Evolutionary conservation across 2,329 filamentous ascomycete species (phyloP).

Genomic region (Diaporthe sp.): DNA sequence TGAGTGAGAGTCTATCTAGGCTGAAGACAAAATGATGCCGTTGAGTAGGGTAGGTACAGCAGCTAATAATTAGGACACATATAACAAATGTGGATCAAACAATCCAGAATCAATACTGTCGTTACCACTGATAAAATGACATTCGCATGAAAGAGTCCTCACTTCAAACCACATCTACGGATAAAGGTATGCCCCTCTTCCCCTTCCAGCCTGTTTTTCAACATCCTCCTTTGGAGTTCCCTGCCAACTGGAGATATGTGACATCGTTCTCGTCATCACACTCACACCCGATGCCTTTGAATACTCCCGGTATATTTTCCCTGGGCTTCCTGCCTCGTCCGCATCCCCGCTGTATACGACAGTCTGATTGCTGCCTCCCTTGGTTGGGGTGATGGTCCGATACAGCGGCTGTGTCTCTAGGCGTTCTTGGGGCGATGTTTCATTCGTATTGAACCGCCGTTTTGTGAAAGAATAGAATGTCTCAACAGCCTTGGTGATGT

Average conservation of each 20-base stretch:
- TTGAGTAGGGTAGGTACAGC: too few species aligned
- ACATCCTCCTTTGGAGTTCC: conserved; percentile 25
- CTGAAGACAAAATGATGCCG: too few species aligned
- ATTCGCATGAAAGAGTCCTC: not conserved
- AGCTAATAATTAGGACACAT: too few species aligned
- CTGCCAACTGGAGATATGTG: conserved; percentile 26
- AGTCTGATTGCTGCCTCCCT: conserved; percentile 26
- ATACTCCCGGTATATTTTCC: conserved; percentile 30
- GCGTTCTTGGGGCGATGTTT: not conserved
- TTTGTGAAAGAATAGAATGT: conserved; percentile 32
- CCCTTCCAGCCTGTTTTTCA: conserved; percentile 20
- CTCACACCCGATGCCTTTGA: conserved; percentile 33
- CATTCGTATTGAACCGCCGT: not conserved
- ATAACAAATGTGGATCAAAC: too few species aligned
- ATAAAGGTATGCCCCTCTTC: not conserved
- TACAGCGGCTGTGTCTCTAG: conserved; percentile 7
- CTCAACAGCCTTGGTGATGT: conserved; percentile 42
- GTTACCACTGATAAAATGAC: too few species aligned
- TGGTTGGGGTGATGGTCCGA: not conserved
- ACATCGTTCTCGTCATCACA: conserved; percentile 32
- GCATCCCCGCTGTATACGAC: conserved; percentile 28
- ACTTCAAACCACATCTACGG: not conserved
- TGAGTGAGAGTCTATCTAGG: too few species aligned
- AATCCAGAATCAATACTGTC: too few species aligned
- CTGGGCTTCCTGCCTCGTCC: conserved; percentile 20